Conservation (phyloP, 306 rosid genomes). For the Abrus precatorius region DNA sequence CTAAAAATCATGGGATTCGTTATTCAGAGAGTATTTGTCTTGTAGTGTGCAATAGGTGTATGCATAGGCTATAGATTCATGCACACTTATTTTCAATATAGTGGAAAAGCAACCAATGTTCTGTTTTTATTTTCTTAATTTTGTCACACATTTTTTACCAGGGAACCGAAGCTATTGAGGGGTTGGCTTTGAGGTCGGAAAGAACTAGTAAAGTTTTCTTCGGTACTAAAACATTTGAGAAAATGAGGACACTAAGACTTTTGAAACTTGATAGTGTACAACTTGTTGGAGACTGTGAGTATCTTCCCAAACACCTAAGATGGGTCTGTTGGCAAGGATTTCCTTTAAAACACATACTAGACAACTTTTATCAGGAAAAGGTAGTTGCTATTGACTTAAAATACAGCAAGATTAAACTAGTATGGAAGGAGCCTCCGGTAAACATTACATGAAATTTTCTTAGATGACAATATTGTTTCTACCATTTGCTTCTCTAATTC, state of each 20-base stretch:
- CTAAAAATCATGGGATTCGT: not conserved
- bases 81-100: not conserved
- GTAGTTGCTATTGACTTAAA: constrained; percentile 51
- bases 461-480: not conserved
- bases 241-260: constrained; percentile 57
- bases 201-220: not conserved
- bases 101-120: not conserved
- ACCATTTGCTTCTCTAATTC: not conserved
- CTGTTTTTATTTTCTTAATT: not conserved
- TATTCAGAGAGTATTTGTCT: not conserved
- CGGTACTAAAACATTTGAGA: constrained; percentile 40
- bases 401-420: constrained; percentile 39
- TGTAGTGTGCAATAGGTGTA: not conserved
- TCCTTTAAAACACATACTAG: constrained; percentile 44
- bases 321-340: constrained; percentile 56
- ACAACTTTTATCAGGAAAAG: constrained; percentile 16
- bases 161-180: constrained; percentile 41
- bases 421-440: constrained; percentile 29
- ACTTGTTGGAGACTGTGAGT: constrained; percentile 41
- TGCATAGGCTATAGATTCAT: not conserved
- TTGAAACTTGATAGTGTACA: constrained; percentile 47
- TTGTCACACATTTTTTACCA: not conserved
- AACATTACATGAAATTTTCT: not conserved
- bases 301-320: constrained; percentile 42
- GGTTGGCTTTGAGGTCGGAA: constrained; percentile 25